phyloP scores from a whole-genome alignment of 345 rosid genomes.

The Litchi chinensis region DNA sequence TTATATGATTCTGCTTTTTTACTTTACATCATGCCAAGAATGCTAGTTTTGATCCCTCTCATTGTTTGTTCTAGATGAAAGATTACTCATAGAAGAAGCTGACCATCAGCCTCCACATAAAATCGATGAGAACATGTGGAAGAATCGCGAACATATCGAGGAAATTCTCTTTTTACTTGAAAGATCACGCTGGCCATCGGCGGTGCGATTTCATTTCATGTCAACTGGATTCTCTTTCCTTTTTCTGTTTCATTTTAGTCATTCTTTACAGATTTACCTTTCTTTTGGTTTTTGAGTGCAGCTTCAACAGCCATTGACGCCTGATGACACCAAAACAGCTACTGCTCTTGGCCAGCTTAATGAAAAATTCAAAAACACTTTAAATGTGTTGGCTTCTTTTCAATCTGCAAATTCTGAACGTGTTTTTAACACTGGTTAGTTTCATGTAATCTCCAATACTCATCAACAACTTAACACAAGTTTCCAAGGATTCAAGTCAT shows the following conservation, averaged over 20 bases:
- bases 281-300: conserved; percentile 30
- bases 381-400: conserved; percentile 60
- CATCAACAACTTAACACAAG: background rate
- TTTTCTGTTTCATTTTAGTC: background rate
- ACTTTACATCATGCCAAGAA: background rate
- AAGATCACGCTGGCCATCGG: conserved; percentile 63
- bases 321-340: conserved; percentile 56
- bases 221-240: background rate
- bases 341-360: conserved; percentile 37
- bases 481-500: background rate
- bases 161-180: conserved; percentile 78
- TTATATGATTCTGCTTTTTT: background rate
- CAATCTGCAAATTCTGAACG: conserved; percentile 82
- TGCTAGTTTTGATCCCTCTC: background rate
- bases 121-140: conserved; percentile 98
- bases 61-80: conserved; percentile 47
- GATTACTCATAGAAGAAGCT: conserved; percentile 56
- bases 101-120: conserved; percentile 72
- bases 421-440: conserved; percentile 77
- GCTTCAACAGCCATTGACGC: conserved; percentile 65
- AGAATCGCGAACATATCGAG: conserved; percentile 87
- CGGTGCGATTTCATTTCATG: conserved; percentile 35
- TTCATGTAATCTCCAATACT: background rate
- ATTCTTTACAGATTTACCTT: background rate
- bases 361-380: conserved; percentile 42